A percentile compares a stretch with the other conserved stretches of the same genome.
These are phyloP conservation scores for Eucommia ulmoides DNA, from an alignment of 257 asterid genomes.

Conservation along the genomic window DNA sequence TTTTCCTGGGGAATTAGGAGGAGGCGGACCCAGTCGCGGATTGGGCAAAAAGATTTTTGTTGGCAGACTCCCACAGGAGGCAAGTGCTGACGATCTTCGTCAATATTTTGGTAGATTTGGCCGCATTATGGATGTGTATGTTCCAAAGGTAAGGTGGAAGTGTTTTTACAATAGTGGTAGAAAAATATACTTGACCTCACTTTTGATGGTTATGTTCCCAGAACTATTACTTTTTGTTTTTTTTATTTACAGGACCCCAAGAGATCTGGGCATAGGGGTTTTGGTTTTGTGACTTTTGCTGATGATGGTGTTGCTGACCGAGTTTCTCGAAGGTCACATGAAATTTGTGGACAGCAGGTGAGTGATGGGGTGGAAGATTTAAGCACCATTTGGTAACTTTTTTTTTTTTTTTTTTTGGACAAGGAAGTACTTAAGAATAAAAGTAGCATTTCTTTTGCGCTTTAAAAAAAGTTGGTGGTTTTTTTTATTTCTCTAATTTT, in stretches of 20 bases:
- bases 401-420: too few relatives aligned
- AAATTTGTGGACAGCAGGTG: constrained; percentile 98
- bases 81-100: constrained; percentile 86
- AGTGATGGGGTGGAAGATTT: not conserved
- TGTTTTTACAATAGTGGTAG: constrained; percentile 2
- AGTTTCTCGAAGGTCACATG: constrained; percentile 91
- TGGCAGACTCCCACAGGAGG: constrained; percentile 99
- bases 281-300: constrained; percentile 94
- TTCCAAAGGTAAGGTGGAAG: constrained; percentile 63
- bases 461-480: too few relatives aligned
- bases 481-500: too few relatives aligned
- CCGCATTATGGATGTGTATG: constrained; percentile 82
- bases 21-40: constrained; percentile 7
- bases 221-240: too few relatives aligned
- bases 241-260: constrained; percentile 86
- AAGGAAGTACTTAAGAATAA: too few relatives aligned
- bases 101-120: constrained; percentile 95
- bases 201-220: not conserved
- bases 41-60: constrained; percentile 93
- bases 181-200: constrained; percentile 2
- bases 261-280: constrained; percentile 95
- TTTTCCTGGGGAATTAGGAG: not conserved
- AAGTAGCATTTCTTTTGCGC: too few relatives aligned
- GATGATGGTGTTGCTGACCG: constrained; percentile 99
- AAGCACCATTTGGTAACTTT: too few relatives aligned